Conservation (phyloP, 441 rosid species). For the Flueggea neowawraea region DNA sequence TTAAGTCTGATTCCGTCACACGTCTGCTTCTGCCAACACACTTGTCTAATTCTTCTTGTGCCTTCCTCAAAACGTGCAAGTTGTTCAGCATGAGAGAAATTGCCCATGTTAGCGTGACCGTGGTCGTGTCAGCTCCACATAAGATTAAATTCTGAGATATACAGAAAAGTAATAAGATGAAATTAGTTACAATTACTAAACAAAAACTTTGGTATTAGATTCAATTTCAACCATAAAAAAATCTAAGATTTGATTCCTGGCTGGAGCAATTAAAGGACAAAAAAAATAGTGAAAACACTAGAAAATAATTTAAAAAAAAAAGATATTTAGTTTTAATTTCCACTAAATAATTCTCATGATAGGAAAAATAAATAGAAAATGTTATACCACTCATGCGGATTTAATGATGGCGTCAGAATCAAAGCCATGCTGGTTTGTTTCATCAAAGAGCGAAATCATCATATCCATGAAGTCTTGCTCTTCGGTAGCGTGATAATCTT, state of each 20-base stretch:
- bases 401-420: slow-evolving; percentile 28
- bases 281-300: too few species aligned
- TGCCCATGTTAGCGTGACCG: slow-evolving; percentile 41
- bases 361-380: neutral
- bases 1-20: slow-evolving; percentile 42
- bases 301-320: too few species aligned
- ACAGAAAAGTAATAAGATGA: neutral
- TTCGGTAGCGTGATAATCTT: neutral
- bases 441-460: slow-evolving; percentile 20
- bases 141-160: slow-evolving; percentile 36
- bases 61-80: slow-evolving; percentile 28
- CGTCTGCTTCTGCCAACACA: slow-evolving; percentile 37
- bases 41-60: slow-evolving; percentile 43
- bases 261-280: too few species aligned
- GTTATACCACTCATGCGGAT: slow-evolving; percentile 28
- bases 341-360: too few species aligned
- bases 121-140: slow-evolving; percentile 51
- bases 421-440: slow-evolving; percentile 1
- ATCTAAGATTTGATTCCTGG: too few species aligned
- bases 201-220: too few species aligned
- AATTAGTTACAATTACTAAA: too few species aligned
- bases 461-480: slow-evolving; percentile 38
- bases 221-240: too few species aligned
- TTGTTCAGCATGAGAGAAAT: slow-evolving; percentile 27
- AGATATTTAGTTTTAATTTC: too few species aligned